phyloP scores from a whole-genome alignment of 2,329 filamentous ascomycete species.

The Coniochaeta sp. region DNA sequence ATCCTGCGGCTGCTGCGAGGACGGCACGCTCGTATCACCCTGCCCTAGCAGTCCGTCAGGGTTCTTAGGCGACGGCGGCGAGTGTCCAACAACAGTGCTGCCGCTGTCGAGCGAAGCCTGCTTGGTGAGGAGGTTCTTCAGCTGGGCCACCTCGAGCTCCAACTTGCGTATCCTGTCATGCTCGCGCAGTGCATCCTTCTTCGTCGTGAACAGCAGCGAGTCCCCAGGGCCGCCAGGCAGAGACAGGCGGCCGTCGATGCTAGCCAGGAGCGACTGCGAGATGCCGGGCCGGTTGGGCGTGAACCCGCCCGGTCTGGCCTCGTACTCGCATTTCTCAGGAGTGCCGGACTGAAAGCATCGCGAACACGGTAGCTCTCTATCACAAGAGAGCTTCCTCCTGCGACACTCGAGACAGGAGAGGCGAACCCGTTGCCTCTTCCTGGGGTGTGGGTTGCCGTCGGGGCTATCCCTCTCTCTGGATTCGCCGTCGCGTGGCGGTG shows the following conservation, averaged over 20 bases:
- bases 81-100: slow-evolving; percentile 36
- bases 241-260: slow-evolving; percentile 34
- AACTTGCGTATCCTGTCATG: slow-evolving; percentile 52
- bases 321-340: slow-evolving; percentile 52
- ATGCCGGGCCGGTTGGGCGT: slow-evolving; percentile 39
- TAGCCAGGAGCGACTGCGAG: slow-evolving; percentile 32
- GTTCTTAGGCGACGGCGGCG: slow-evolving; percentile 14
- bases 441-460: slow-evolving; percentile 27
- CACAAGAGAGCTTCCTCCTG: slow-evolving; percentile 54
- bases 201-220: slow-evolving; percentile 19
- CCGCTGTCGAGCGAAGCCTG: slow-evolving; percentile 43
- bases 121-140: slow-evolving; percentile 44
- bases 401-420: slow-evolving; percentile 56
- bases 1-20: slow-evolving; percentile 20
- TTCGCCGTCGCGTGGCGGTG: slow-evolving; percentile 8
- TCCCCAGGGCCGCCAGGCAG: slow-evolving; percentile 30
- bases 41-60: slow-evolving; percentile 6
- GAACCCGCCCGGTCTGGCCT: slow-evolving; percentile 36
- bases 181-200: slow-evolving; percentile 37
- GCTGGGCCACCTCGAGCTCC: slow-evolving; percentile 51
- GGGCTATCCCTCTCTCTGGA: slow-evolving; percentile 17
- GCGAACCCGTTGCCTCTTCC: slow-evolving; percentile 53
- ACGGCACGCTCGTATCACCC: slow-evolving; percentile 12
- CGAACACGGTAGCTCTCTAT: slow-evolving; percentile 54
- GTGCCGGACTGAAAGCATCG: slow-evolving; percentile 57